A percentile compares a stretch with the other conserved stretches of the same genome.
Evolutionary conservation across 805 yeast genomes (phyloP).

Genomic region (Candida chilensis): DNA sequence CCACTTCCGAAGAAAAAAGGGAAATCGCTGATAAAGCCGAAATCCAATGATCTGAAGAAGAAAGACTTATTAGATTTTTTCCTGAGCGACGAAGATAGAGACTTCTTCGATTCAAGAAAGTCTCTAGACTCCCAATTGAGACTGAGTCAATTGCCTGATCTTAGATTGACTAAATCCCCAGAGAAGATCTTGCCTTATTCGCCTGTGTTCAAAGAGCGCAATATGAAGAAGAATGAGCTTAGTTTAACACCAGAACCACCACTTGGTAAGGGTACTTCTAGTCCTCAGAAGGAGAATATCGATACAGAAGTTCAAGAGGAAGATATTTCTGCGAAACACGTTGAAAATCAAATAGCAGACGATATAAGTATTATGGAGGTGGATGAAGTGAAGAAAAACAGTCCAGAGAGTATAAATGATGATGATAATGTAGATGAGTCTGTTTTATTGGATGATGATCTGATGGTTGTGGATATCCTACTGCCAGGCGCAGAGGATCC

Average conservation of each 20-base stretch:
- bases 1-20: background rate
- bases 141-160: background rate
- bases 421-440: conserved; percentile 1
- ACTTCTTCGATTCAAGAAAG: background rate
- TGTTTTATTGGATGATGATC: too few species aligned
- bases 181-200: background rate
- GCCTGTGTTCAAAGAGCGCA: background rate
- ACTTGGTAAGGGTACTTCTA: too few species aligned
- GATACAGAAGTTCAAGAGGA: background rate
- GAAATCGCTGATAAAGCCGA: background rate
- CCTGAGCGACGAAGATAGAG: background rate
- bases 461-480: too few species aligned
- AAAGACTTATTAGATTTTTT: background rate
- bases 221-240: too few species aligned
- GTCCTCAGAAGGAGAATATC: too few species aligned
- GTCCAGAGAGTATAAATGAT: background rate
- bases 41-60: background rate
- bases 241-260: too few species aligned
- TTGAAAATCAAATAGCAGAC: background rate
- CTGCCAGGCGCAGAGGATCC: too few species aligned
- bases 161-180: background rate
- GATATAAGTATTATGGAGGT: background rate
- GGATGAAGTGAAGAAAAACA: background rate
- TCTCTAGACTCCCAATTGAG: background rate
- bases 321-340: background rate